Evolutionary conservation across 1,284 basidiomycete species (phyloP).

Genomic region (Pseudozyma sp.): DNA sequence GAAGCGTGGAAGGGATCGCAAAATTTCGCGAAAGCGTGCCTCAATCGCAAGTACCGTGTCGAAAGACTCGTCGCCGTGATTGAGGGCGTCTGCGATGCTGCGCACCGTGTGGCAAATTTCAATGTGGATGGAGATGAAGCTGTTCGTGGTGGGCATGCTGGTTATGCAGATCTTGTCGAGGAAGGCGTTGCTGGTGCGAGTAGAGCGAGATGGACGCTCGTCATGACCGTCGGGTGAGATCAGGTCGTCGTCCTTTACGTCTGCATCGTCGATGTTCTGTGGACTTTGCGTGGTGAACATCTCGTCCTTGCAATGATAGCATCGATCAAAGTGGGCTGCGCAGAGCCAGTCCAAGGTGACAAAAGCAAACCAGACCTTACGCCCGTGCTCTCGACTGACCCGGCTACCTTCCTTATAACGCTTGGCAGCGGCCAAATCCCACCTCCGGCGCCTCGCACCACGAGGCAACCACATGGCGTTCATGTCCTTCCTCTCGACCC

Average conservation of each 20-base stretch:
- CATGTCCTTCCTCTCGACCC: constrained; percentile 29
- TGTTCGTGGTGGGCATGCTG: constrained; percentile 48
- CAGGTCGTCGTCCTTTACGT: constrained; percentile 33
- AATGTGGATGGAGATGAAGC: constrained; percentile 51
- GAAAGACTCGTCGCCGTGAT: constrained; percentile 41
- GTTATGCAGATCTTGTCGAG: constrained; percentile 28
- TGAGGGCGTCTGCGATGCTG: constrained; percentile 41
- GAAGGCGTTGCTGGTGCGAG: constrained; percentile 18
- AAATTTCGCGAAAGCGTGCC: constrained; percentile 45
- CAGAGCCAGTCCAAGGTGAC: constrained; percentile 46
- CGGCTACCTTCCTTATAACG: constrained; percentile 43
- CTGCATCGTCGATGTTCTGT: constrained; percentile 58
- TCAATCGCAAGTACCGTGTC: constrained; percentile 54
- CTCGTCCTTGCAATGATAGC: constrained; percentile 42
- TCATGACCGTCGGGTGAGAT: not conserved
- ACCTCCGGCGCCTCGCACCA: constrained; percentile 17
- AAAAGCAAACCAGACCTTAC: constrained; percentile 52
- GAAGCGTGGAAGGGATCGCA: constrained; percentile 52
- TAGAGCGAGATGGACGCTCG: constrained; percentile 14
- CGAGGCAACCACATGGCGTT: constrained; percentile 47
- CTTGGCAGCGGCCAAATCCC: constrained; percentile 28
- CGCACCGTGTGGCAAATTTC: constrained; percentile 53
- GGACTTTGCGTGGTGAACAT: constrained; percentile 55
- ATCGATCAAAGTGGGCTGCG: constrained; percentile 41
- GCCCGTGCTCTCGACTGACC: constrained; percentile 33